A percentile compares a stretch with the other conserved stretches of the same genome.
phyloP scores from a whole-genome alignment of 1,139 yeast species.

The Nakaseomyces uthaithaninus region DNA sequence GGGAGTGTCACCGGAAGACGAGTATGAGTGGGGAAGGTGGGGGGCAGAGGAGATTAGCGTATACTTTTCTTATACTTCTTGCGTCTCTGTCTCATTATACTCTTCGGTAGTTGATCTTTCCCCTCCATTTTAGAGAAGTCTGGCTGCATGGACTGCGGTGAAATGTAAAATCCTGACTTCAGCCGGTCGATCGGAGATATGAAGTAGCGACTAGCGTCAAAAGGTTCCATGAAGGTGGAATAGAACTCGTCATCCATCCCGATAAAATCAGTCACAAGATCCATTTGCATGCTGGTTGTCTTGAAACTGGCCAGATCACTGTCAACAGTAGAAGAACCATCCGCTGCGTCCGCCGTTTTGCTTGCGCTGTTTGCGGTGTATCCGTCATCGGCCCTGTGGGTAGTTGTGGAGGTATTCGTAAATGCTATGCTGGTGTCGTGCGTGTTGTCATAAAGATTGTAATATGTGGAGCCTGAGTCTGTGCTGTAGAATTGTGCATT shows the following conservation, averaged over 20 bases:
- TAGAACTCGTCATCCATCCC: conserved; percentile 5
- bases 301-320: conserved; percentile 1
- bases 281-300: conserved; percentile 2
- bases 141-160: conserved; percentile 6
- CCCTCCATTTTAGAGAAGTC: not conserved
- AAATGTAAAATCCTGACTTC: conserved; percentile 1
- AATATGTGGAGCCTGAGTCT: not conserved
- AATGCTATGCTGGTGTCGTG: conserved; percentile 5
- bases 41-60: not conserved
- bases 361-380: not conserved
- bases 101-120: not conserved
- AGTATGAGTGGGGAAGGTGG: not conserved
- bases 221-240: conserved; percentile 6
- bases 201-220: conserved; percentile 6
- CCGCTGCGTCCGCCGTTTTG: not conserved
- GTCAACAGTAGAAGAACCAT: not conserved
- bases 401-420: conserved; percentile 1
- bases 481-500: conserved; percentile 1
- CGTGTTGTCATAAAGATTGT: conserved; percentile 1
- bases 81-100: conserved; percentile 2
- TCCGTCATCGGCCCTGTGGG: not conserved
- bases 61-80: conserved; percentile 5
- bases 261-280: not conserved
- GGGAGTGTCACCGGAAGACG: no score
- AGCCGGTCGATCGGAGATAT: conserved; percentile 2